A percentile compares a stretch with the other conserved stretches of the same genome.
Conservation (phyloP, 192 early-diverging fungal genomes). For the Coemansia sp. region DNA sequence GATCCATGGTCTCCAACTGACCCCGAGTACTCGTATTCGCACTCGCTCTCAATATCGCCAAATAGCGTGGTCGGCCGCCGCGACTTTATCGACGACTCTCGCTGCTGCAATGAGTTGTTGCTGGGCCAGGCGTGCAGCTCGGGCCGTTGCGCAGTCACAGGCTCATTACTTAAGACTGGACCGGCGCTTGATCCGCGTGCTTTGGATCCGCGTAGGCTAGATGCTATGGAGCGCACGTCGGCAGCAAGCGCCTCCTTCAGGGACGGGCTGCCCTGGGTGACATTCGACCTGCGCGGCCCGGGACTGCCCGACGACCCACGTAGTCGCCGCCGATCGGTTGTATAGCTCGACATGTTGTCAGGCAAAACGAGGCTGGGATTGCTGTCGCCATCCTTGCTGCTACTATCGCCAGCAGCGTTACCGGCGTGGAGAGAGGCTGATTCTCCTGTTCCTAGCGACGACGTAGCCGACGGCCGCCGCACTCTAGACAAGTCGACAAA, state of each 20-base stretch:
- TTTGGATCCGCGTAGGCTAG: slow-evolving; percentile 34
- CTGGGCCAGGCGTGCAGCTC: slow-evolving; percentile 24
- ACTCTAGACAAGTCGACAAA: slow-evolving; percentile 54
- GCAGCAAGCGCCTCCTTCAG: slow-evolving; percentile 31
- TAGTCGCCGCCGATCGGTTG: slow-evolving; percentile 31
- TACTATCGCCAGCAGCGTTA: slow-evolving; percentile 26
- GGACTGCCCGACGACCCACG: slow-evolving; percentile 27
- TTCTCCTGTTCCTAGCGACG: slow-evolving; percentile 44
- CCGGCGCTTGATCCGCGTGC: slow-evolving; percentile 35
- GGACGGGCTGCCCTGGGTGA: slow-evolving; percentile 32
- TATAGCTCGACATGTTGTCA: slow-evolving; percentile 19
- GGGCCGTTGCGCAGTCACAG: slow-evolving; percentile 18
- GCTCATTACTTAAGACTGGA: slow-evolving; percentile 20
- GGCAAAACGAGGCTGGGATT: slow-evolving; percentile 1
- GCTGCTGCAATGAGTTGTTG: slow-evolving; percentile 37
- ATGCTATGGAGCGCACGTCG: slow-evolving; percentile 47
- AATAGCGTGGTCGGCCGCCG: slow-evolving; percentile 30
- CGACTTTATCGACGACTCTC: slow-evolving; percentile 40
- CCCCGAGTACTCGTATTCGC: slow-evolving; percentile 26
- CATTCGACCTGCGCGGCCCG: slow-evolving; percentile 21
- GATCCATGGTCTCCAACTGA: slow-evolving; percentile 34
- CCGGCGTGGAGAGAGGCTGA: slow-evolving; percentile 36
- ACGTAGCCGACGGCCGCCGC: slow-evolving; percentile 47
- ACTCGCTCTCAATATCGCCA: slow-evolving; percentile 26
- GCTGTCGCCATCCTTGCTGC: slow-evolving; percentile 22